Conservation (phyloP, 768 basidiomycete species). For the Cystofilobasidium macerans region DNA sequence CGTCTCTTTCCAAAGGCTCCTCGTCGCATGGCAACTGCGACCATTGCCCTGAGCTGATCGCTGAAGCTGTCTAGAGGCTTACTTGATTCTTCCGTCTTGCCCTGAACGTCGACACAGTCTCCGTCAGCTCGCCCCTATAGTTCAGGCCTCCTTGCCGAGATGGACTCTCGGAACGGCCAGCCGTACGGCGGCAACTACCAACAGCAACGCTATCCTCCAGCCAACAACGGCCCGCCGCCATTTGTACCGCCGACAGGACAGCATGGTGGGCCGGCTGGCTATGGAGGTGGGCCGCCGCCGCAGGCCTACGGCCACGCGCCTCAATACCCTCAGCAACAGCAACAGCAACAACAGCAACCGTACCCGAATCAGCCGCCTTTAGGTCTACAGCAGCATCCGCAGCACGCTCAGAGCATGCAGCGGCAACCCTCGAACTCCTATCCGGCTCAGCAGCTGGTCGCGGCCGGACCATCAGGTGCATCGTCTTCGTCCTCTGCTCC, state of each 20-base stretch:
- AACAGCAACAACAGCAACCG: neutral
- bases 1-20: too few relatives aligned
- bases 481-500: neutral
- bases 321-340: neutral
- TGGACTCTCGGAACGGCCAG: conserved; percentile 10
- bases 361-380: too few relatives aligned
- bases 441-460: neutral
- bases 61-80: too few relatives aligned
- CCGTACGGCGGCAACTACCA: neutral
- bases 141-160: neutral
- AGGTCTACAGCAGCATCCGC: neutral
- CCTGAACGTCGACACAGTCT: too few relatives aligned
- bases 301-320: neutral
- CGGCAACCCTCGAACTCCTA: neutral
- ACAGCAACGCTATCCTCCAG: neutral
- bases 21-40: too few relatives aligned
- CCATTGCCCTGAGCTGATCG: too few relatives aligned
- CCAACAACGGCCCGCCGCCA: neutral
- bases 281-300: neutral
- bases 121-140: too few relatives aligned
- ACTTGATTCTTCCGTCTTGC: too few relatives aligned
- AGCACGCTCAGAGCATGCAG: neutral
- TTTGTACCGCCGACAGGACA: too few relatives aligned
- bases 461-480: neutral
- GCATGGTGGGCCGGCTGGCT: too few relatives aligned